These are phyloP conservation scores for Gaertneriomyces semiglobifer DNA, from an alignment of 192 early-diverging fungal genomes.

Conservation along the genomic window DNA sequence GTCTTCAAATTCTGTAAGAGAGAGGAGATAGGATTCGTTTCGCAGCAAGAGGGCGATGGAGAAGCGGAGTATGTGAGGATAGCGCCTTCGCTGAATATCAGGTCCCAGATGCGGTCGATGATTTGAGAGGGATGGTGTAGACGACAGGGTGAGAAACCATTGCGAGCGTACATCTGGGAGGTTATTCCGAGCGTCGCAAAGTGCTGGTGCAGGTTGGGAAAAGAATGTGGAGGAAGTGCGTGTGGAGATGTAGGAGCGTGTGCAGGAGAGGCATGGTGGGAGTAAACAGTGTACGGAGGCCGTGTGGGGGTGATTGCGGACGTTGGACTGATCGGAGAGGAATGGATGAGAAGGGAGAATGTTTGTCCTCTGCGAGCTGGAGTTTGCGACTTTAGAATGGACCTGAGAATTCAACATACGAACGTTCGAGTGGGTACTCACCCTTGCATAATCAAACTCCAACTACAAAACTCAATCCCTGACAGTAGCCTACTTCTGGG, in stretches of 20 bases:
- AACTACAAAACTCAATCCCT: slow-evolving; percentile 86
- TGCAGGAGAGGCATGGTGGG: slow-evolving; percentile 84
- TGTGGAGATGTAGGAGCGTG: slow-evolving; percentile 80
- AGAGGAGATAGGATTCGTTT: slow-evolving; percentile 72
- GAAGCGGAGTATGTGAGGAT: slow-evolving; percentile 66
- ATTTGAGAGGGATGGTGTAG: slow-evolving; percentile 82
- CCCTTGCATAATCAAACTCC: slow-evolving; percentile 78
- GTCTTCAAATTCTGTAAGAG: slow-evolving; percentile 72
- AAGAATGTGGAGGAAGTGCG: slow-evolving; percentile 71
- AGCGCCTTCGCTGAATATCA: slow-evolving; percentile 84
- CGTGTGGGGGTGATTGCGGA: slow-evolving; percentile 33
- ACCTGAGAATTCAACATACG: neutral
- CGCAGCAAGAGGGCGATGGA: slow-evolving; percentile 76
- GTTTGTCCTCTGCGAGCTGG: neutral
- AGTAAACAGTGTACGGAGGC: slow-evolving; percentile 81
- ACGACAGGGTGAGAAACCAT: slow-evolving; percentile 98
- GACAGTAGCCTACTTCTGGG: slow-evolving; percentile 90
- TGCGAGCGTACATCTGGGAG: slow-evolving; percentile 90
- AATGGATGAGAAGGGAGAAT: neutral
- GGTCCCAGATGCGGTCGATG: slow-evolving; percentile 87
- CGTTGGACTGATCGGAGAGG: slow-evolving; percentile 12
- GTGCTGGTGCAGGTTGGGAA: slow-evolving; percentile 78
- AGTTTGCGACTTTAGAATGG: neutral
- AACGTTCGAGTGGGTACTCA: slow-evolving; percentile 34
- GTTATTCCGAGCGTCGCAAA: slow-evolving; percentile 74